Percentiles rank a stretch among this genome's conserved stretches.
Evolutionary conservation across 768 basidiomycete genomes (phyloP).

Genomic region (Russula emetica): DNA sequence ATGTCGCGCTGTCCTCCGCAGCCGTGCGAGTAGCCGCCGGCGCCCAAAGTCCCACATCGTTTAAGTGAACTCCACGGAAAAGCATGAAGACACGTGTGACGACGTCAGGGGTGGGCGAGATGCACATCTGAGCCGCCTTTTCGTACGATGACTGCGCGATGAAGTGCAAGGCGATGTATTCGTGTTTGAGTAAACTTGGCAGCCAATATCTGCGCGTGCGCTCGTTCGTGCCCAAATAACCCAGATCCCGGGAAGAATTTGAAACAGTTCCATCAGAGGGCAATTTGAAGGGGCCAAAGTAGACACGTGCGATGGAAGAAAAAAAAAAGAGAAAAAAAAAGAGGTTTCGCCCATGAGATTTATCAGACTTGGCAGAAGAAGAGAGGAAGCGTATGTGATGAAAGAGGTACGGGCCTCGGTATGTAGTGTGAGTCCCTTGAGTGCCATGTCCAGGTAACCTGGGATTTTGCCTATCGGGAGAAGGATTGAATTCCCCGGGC

Average conservation of each 20-base stretch:
- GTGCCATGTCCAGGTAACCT: conserved; percentile 38
- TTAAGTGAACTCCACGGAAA: conserved; percentile 38
- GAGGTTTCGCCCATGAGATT: not conserved
- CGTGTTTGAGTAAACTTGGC: conserved; percentile 40
- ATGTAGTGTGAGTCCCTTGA: conserved; percentile 37
- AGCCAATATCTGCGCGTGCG: conserved; percentile 39
- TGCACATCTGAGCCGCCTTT: conserved; percentile 37
- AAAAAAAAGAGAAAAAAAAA: not conserved
- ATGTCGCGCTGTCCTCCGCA: conserved; percentile 27
- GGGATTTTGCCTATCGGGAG: conserved; percentile 34
- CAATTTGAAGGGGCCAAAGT: too few relatives aligned
- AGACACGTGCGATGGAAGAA: not conserved
- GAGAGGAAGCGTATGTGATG: conserved; percentile 37
- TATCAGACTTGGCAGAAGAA: conserved; percentile 28
- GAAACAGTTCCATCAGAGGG: not conserved
- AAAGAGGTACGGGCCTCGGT: conserved; percentile 44
- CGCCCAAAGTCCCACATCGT: conserved; percentile 32
- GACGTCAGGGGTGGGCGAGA: conserved; percentile 42
- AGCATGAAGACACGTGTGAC: conserved; percentile 47
- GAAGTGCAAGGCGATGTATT: conserved; percentile 44
- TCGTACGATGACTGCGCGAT: conserved; percentile 43
- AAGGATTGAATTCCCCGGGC: conserved; percentile 22
- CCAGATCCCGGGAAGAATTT: not conserved
- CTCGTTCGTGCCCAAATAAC: not conserved
- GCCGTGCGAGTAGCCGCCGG: conserved; percentile 28